Percentiles rank a stretch among this genome's conserved stretches.
These are phyloP conservation scores for Suhomyces vadensis DNA, from an alignment of 805 yeast species.

Conservation along the genomic window DNA sequence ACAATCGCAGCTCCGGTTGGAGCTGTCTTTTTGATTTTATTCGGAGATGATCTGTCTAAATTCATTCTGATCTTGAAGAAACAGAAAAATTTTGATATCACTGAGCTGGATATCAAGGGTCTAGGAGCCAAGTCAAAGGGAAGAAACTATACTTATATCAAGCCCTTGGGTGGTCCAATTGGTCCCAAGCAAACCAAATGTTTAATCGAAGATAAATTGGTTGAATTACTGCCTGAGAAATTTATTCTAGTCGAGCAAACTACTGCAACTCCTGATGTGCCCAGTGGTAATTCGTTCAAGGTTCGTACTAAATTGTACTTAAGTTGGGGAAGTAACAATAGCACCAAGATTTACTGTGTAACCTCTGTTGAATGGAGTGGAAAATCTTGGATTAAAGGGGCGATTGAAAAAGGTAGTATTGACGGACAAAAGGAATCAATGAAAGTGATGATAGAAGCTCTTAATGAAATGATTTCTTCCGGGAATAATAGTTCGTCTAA, in stretches of 20 bases:
- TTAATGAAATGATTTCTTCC: slow-evolving; percentile 40
- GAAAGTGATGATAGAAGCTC: slow-evolving; percentile 46
- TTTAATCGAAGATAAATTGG: slow-evolving; percentile 52
- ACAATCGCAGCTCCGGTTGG: slow-evolving; percentile 75
- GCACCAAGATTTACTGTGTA: slow-evolving; percentile 62
- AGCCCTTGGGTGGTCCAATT: slow-evolving; percentile 74
- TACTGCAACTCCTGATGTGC: slow-evolving; percentile 89
- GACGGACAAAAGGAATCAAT: slow-evolving; percentile 76
- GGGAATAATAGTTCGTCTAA: slow-evolving; percentile 12
- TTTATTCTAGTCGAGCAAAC: slow-evolving; percentile 61
- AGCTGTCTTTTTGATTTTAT: slow-evolving; percentile 64
- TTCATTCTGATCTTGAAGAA: slow-evolving; percentile 41
- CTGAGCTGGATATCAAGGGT: slow-evolving; percentile 30
- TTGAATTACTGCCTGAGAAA: slow-evolving; percentile 50
- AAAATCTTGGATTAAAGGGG: slow-evolving; percentile 85
- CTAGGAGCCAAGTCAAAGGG: slow-evolving; percentile 40
- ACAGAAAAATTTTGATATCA: slow-evolving; percentile 27
- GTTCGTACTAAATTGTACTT: slow-evolving; percentile 72
- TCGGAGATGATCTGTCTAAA: slow-evolving; percentile 54
- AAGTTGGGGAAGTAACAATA: slow-evolving; percentile 70
- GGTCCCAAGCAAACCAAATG: slow-evolving; percentile 94
- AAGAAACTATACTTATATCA: slow-evolving; percentile 65
- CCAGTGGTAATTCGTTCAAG: slow-evolving; percentile 81
- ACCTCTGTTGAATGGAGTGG: slow-evolving; percentile 87
- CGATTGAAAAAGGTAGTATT: slow-evolving; percentile 81